Percentiles rank a stretch among this genome's conserved stretches.
These are phyloP conservation scores for Takashimella koratensis DNA, from an alignment of 1,284 basidiomycete species.

Conservation along the genomic window DNA sequence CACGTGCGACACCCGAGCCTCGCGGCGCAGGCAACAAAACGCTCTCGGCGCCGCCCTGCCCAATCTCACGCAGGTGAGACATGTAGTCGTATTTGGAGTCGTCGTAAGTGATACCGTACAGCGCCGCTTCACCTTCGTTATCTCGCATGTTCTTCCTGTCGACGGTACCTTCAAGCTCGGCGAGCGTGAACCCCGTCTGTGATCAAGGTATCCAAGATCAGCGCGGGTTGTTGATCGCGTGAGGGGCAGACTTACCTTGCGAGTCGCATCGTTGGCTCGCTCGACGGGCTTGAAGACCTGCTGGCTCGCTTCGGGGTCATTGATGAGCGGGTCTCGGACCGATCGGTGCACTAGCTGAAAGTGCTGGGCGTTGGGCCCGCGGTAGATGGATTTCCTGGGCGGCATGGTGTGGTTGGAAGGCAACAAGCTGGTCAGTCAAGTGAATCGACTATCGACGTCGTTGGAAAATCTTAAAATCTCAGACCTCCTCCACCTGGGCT, in stretches of 20 bases:
- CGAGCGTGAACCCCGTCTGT: conserved; percentile 55
- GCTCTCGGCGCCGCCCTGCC: conserved; percentile 61
- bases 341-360: conserved; percentile 98
- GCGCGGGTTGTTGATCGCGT: no score
- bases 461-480: conserved; percentile 2
- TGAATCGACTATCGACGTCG: neutral
- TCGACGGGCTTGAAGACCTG: conserved; percentile 83
- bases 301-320: conserved; percentile 84
- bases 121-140: conserved; percentile 75
- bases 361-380: conserved; percentile 80
- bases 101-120: conserved; percentile 92
- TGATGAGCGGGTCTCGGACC: conserved; percentile 89
- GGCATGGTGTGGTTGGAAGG: conserved; percentile 32
- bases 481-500: neutral
- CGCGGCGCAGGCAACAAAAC: conserved; percentile 67
- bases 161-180: conserved; percentile 54
- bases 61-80: conserved; percentile 84
- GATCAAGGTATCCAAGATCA: neutral
- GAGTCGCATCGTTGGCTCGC: conserved; percentile 58
- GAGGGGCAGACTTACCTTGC: neutral
- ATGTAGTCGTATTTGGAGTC: conserved; percentile 99
- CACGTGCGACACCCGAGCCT: conserved; percentile 44
- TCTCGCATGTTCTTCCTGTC: conserved; percentile 35
- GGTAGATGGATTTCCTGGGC: conserved; percentile 75
- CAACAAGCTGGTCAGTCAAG: neutral